A percentile compares a stretch with the other conserved stretches of the same genome.
phyloP scores from a whole-genome alignment of 495 filamentous ascomycete species.

The Tetracladium marchalianum region DNA sequence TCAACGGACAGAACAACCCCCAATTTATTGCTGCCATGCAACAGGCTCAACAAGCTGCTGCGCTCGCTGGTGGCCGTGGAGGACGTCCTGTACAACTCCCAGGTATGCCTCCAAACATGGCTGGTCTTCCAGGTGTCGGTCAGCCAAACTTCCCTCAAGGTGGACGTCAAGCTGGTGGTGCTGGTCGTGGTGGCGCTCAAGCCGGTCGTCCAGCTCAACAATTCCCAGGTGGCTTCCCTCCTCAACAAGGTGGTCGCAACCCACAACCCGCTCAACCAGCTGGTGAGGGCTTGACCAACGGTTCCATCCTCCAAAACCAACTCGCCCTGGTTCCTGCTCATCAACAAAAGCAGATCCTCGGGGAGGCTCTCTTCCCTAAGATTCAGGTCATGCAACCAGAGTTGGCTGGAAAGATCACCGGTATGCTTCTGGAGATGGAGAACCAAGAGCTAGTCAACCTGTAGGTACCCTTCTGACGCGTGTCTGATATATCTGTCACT shows the following conservation, averaged over 20 bases:
- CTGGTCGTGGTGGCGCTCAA: constrained; percentile 21
- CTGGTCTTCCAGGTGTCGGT: constrained; percentile 29
- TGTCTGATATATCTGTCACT: constrained; percentile 8
- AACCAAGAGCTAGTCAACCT: constrained; percentile 84
- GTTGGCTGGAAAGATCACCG: constrained; percentile 97
- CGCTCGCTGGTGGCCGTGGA: constrained; percentile 61
- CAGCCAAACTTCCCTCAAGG: constrained; percentile 52
- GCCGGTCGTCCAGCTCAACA: constrained; percentile 38
- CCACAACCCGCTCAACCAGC: constrained; percentile 18
- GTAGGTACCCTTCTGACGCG: constrained; percentile 54
- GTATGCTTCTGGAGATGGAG: constrained; percentile 99
- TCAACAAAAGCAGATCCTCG: constrained; percentile 96
- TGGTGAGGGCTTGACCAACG: constrained; percentile 24
- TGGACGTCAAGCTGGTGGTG: constrained; percentile 30
- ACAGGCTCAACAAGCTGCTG: constrained; percentile 51
- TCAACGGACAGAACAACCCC: constrained; percentile 36
- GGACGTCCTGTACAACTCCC: constrained; percentile 68
- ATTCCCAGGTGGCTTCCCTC: constrained; percentile 30
- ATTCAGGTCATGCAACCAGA: constrained; percentile 88
- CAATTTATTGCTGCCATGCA: constrained; percentile 55
- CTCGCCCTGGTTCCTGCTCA: constrained; percentile 28
- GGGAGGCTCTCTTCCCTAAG: constrained; percentile 96
- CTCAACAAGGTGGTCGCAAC: constrained; percentile 20
- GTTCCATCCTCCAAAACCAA: constrained; percentile 37
- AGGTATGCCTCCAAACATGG: constrained; percentile 53